phyloP scores from a whole-genome alignment of 108 stramenopile species.

The Heterococcus sp. region DNA sequence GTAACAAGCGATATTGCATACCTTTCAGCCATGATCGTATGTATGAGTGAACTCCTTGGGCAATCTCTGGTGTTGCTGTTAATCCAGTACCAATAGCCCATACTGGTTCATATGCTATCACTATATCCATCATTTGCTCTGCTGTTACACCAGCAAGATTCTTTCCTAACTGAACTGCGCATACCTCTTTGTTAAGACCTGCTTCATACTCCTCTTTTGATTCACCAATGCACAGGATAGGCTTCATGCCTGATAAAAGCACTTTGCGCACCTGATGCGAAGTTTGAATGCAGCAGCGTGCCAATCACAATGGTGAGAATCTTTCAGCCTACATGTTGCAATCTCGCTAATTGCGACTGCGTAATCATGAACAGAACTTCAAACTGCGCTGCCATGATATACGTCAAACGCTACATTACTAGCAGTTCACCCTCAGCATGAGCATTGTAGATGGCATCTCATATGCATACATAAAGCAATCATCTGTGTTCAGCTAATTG shows the following conservation, averaged over 20 bases:
- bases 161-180: constrained; percentile 54
- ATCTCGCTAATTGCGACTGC: too few species aligned
- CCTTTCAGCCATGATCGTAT: constrained; percentile 70
- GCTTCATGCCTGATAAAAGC: constrained; percentile 30
- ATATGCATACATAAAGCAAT: too few species aligned
- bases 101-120: constrained; percentile 55
- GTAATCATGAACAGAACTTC: not conserved
- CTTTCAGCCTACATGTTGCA: not conserved
- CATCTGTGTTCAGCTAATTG: not conserved
- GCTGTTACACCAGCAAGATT: constrained; percentile 42
- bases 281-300: not conserved
- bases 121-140: constrained; percentile 67
- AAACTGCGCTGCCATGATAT: not conserved
- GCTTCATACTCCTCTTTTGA: constrained; percentile 61
- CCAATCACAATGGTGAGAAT: not conserved
- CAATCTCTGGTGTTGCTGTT: constrained; percentile 62
- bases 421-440: too few species aligned
- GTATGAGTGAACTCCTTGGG: constrained; percentile 73
- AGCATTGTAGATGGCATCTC: too few species aligned
- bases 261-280: constrained; percentile 18
- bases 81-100: constrained; percentile 59
- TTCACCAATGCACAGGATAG: constrained; percentile 73
- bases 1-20: too few species aligned
- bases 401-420: too few species aligned
- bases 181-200: constrained; percentile 42